Evolutionary conservation across 306 rosid genomes (phyloP).

Genomic region (Rubus parviflorus): DNA sequence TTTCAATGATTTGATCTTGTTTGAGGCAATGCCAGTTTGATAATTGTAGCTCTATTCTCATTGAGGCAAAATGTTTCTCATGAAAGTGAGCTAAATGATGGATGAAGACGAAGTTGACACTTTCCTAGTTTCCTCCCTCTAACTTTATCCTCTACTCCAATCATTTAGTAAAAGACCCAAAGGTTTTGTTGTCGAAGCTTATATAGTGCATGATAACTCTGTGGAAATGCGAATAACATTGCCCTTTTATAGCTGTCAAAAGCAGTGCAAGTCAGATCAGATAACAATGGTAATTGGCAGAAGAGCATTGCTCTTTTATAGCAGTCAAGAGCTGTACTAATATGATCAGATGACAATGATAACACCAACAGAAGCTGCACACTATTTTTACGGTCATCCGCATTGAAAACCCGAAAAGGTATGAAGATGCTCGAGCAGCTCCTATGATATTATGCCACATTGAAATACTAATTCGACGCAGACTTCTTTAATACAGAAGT

Average conservation of each 20-base stretch:
- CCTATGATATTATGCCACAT: neutral
- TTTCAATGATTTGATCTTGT: slow-evolving; percentile 3
- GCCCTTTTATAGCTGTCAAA: neutral
- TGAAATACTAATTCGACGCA: neutral
- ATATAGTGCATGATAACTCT: neutral
- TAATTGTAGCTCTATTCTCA: neutral
- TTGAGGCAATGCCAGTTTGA: slow-evolving; percentile 1
- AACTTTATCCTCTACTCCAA: neutral
- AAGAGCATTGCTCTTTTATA: neutral
- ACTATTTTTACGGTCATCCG: neutral
- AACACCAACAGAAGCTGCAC: neutral
- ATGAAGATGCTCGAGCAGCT: neutral
- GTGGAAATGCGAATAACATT: neutral
- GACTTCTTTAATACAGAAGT: neutral
- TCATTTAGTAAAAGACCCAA: neutral
- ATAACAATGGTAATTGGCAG: neutral
- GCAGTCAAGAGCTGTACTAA: too few species aligned
- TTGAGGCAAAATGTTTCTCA: neutral
- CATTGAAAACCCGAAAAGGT: neutral
- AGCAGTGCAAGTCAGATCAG: neutral
- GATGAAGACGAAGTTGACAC: neutral
- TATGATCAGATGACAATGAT: neutral
- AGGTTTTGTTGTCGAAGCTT: neutral
- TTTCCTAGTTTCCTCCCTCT: too few species aligned
- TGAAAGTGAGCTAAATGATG: neutral